Evolutionary conservation across 345 rosid genomes (phyloP).

Genomic region (Camelina laxa): DNA sequence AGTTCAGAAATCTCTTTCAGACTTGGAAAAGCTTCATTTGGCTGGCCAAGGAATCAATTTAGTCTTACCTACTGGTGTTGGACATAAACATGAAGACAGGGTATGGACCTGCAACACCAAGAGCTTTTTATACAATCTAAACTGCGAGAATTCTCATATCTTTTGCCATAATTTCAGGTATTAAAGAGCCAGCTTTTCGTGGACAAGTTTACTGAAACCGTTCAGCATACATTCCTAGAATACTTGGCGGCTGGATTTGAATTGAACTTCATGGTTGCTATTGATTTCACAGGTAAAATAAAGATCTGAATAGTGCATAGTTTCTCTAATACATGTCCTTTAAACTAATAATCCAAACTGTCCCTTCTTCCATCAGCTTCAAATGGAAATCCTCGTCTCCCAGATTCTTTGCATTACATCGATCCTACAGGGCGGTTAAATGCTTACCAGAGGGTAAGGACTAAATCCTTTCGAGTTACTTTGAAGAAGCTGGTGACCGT

Average conservation of each 20-base stretch:
- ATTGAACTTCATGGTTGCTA: slow-evolving; percentile 92
- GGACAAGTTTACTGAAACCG: slow-evolving; percentile 70
- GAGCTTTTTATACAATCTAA: not conserved
- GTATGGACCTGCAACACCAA: slow-evolving; percentile 45
- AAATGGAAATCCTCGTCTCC: slow-evolving; percentile 90
- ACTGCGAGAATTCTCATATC: not conserved
- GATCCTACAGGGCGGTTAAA: slow-evolving; percentile 75
- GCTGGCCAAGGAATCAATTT: slow-evolving; percentile 60
- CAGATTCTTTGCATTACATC: slow-evolving; percentile 83
- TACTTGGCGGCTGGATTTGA: slow-evolving; percentile 84
- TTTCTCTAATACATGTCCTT: not conserved
- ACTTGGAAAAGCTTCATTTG: slow-evolving; percentile 69
- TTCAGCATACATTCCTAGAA: slow-evolving; percentile 77
- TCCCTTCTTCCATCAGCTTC: slow-evolving; percentile 64
- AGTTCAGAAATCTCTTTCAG: slow-evolving; percentile 74
- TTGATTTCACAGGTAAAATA: slow-evolving; percentile 86
- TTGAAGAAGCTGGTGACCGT: slow-evolving; percentile 15
- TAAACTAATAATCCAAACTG: slow-evolving; percentile 13
- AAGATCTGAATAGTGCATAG: not conserved
- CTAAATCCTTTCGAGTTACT: not conserved
- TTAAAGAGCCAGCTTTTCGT: slow-evolving; percentile 77
- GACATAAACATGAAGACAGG: slow-evolving; percentile 64
- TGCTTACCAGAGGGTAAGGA: slow-evolving; percentile 74
- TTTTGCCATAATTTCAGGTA: slow-evolving; percentile 45
- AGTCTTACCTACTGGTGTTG: slow-evolving; percentile 58